phyloP scores from a whole-genome alignment of 2,329 filamentous ascomycete species.

The Bertia moriformis region DNA sequence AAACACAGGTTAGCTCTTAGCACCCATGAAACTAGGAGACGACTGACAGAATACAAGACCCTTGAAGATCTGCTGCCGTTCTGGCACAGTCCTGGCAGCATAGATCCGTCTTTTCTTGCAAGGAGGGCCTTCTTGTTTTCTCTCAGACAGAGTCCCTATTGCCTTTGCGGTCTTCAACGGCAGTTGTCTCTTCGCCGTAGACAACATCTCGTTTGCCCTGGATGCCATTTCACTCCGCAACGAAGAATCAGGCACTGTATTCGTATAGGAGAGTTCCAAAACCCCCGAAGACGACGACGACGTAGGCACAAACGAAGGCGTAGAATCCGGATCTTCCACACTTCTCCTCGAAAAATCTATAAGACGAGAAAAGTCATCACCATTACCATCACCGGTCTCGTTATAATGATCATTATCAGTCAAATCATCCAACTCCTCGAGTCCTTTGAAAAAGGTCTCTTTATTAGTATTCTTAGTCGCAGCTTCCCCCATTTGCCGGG shows the following conservation, averaged over 20 bases:
- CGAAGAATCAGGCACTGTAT: too few species aligned
- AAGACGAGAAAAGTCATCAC: background rate
- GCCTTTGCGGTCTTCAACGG: too few species aligned
- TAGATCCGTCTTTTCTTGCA: background rate
- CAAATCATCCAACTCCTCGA: background rate
- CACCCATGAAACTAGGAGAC: background rate
- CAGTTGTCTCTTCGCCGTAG: too few species aligned
- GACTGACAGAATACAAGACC: conserved; percentile 1
- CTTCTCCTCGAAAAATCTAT: background rate
- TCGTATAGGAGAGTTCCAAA: too few species aligned
- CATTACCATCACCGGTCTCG: background rate
- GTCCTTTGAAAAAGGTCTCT: background rate
- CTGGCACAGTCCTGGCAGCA: background rate
- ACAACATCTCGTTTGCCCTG: too few species aligned
- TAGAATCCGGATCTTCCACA: too few species aligned
- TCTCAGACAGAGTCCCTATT: background rate
- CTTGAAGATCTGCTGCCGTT: conserved; percentile 1
- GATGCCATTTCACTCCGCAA: too few species aligned
- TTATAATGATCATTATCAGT: too few species aligned
- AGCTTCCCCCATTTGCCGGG: too few species aligned
- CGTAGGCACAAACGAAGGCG: too few species aligned
- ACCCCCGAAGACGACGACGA: too few species aligned
- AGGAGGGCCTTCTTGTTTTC: background rate
- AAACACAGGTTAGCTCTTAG: conserved; percentile 39
- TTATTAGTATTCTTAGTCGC: too few species aligned